A percentile compares a stretch with the other conserved stretches of the same genome.
phyloP scores from a whole-genome alignment of 768 basidiomycete species.

The Cystofilobasidium macerans region DNA sequence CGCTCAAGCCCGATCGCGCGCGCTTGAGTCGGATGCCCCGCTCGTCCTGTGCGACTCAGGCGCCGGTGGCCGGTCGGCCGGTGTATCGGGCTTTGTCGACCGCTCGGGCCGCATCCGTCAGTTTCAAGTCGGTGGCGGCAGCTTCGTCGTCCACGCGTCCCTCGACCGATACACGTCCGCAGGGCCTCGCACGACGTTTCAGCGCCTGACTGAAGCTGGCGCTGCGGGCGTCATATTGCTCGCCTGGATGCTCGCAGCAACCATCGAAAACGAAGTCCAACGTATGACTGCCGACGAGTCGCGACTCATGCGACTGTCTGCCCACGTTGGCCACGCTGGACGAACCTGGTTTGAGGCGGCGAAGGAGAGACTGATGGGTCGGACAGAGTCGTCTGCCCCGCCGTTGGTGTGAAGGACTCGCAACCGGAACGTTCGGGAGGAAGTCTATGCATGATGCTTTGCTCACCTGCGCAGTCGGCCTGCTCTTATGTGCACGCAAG shows the following conservation, averaged over 20 bases:
- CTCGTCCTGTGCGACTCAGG: constrained; percentile 12
- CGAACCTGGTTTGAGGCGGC: no score
- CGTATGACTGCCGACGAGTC: no score
- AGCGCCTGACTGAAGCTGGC: not conserved
- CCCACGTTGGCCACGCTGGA: no score
- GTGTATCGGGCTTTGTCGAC: constrained; percentile 12
- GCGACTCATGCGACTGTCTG: no score
- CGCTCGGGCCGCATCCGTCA: not conserved
- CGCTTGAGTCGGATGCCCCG: constrained; percentile 3
- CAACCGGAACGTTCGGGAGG: no score
- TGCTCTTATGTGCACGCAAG: no score
- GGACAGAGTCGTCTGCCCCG: no score
- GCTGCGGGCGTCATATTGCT: not conserved
- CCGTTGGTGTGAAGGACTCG: no score
- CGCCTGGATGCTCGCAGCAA: not conserved
- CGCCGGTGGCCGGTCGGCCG: not conserved
- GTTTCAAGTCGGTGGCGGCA: not conserved
- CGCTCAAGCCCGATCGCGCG: constrained; percentile 6
- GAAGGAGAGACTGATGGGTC: no score
- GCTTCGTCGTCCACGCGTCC: constrained; percentile 1
- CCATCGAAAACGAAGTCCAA: no score
- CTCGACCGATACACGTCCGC: not conserved
- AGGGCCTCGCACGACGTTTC: not conserved
- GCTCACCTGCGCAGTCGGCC: no score
- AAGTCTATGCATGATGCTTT: no score